Conservation (phyloP, 2,329 filamentous ascomycete genomes). For the Epichloe amarillans region DNA sequence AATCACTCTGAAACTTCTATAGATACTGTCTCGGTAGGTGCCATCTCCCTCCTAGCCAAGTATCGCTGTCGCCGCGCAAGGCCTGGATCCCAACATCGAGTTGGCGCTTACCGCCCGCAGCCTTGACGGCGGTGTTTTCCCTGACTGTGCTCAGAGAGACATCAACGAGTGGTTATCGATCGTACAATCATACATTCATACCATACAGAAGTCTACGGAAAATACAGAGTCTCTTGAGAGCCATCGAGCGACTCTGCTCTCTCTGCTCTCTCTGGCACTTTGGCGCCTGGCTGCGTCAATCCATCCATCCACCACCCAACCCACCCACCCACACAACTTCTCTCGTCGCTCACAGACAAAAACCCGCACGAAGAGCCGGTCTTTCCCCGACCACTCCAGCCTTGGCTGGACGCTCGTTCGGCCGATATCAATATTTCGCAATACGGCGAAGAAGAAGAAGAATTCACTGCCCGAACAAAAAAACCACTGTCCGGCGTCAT, state of each 20-base stretch:
- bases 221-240: neutral
- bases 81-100: conserved; percentile 13
- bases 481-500: conserved; percentile 17
- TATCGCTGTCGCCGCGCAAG: conserved; percentile 20
- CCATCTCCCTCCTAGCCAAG: conserved; percentile 5
- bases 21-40: neutral
- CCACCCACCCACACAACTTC: neutral
- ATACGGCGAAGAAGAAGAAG: neutral
- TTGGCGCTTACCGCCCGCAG: conserved; percentile 22
- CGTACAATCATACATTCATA: neutral
- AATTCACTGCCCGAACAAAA: neutral
- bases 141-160: conserved; percentile 10
- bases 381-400: conserved; percentile 10
- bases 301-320: conserved; percentile 8
- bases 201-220: neutral
- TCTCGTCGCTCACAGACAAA: conserved; percentile 12
- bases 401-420: conserved; percentile 9
- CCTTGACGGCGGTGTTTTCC: conserved; percentile 17
- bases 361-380: conserved; percentile 19
- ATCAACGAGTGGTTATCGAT: neutral
- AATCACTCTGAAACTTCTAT: neutral
- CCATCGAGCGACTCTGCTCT: neutral
- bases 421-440: conserved; percentile 5
- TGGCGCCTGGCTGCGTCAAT: conserved; percentile 9
- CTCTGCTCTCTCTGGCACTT: conserved; percentile 7